Conservation (phyloP, 176 grass and related monocot genomes). For the Carex littledalei region DNA sequence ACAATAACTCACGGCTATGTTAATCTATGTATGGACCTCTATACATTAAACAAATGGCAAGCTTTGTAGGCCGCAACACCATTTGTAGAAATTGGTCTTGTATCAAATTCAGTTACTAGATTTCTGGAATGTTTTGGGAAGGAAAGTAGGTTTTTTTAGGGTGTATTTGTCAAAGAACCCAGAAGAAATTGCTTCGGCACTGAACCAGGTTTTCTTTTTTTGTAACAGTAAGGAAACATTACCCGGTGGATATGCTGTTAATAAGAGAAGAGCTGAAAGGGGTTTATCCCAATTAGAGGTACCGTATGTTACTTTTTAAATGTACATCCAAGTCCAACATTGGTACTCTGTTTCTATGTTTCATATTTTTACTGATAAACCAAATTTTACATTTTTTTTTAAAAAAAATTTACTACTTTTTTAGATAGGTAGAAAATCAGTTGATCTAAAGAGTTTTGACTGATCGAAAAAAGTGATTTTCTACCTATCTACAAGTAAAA, state of each 20-base stretch:
- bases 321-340: neutral
- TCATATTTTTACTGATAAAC: too few species aligned
- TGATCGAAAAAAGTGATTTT: too few species aligned
- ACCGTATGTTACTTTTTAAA: neutral
- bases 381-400: too few species aligned
- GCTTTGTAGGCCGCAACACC: too few species aligned
- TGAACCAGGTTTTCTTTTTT: neutral
- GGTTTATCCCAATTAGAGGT: slow-evolving; percentile 71
- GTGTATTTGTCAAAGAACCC: neutral
- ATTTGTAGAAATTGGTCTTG: neutral
- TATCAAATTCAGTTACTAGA: neutral
- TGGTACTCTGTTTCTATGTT: neutral
- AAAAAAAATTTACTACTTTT: too few species aligned
- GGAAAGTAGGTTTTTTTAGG: neutral
- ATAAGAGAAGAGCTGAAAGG: slow-evolving; percentile 78
- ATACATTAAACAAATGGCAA: too few species aligned
- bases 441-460: too few species aligned
- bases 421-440: too few species aligned
- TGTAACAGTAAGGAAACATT: slow-evolving; percentile 76
- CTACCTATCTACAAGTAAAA: too few species aligned
- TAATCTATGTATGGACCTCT: too few species aligned
- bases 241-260: slow-evolving; percentile 63
- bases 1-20: neutral
- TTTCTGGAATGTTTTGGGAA: neutral
- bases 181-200: neutral